Evolutionary conservation across 2,329 filamentous ascomycete species (phyloP), one percentile per base, ranked within the genome.

Genomic region (Onygenales sp.): DNA sequence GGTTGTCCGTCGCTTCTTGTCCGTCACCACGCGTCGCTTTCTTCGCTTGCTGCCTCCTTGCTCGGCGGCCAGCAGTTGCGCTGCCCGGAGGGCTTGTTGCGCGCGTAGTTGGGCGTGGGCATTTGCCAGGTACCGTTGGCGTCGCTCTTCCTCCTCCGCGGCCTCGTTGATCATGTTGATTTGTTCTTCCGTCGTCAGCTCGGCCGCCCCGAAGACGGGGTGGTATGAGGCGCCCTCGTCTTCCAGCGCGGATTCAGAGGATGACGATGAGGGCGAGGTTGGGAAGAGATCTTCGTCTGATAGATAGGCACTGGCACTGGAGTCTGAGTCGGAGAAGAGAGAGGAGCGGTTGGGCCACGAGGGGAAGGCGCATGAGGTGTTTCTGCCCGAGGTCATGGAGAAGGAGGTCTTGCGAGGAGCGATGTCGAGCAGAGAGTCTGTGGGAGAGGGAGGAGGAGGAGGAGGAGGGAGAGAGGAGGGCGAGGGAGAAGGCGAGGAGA

Each of bases 281-380:
- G 65, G 65, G 55, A 68, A 68, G 39, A 73, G 65, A 46, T 73
- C 71, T 54, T 73, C 71, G 46, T 73, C 71, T 10, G 71, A 72
- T 32, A 73, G 67, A 50, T 69, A 72, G 45, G 71, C 67, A 55
- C 64, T 70, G 47, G 66, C 63, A 7, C 58, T 65, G 1, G 63
- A 64, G 11, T 65, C 62, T 2, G 67, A 64, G 44, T 67, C 63
- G 51, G 59, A 60, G 56, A 67, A 62, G 17, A 73, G 64, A 7
- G 69, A 69, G 2, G 68, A 62, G 5, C 71, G 60, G 63, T 72
- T 73, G 45, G 71, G 71, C 71, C 71, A 73, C 4, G 71, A 73
- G 7, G 71, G 71, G 50, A 73, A 73, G 4, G 71, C 71, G 55
- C 71, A 73, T 50, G 69, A 64, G 32, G 66, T 70, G 60, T 65